Evolutionary conservation across 768 basidiomycete species (phyloP).

Genomic region (Mycena olivaceomarginata): DNA sequence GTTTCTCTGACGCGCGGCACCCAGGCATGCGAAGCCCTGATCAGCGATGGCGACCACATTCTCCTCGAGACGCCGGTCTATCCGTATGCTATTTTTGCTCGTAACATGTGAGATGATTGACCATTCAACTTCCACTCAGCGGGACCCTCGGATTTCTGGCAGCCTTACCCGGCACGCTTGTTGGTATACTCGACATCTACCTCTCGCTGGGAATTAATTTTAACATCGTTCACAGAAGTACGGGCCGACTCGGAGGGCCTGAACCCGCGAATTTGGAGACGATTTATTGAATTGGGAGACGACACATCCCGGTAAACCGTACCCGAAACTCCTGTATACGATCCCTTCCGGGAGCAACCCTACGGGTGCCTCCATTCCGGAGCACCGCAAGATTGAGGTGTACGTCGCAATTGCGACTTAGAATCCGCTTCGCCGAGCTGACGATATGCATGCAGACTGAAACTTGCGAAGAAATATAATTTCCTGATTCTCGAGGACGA

Average conservation of each 20-base stretch:
- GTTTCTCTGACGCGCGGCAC: neutral
- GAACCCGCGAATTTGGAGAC: constrained; percentile 62
- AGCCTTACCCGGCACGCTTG: constrained; percentile 44
- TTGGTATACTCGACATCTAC: constrained; percentile 41
- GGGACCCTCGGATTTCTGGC: constrained; percentile 40
- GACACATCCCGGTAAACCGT: constrained; percentile 73
- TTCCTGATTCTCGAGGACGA: constrained; percentile 69
- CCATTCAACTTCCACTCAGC: constrained; percentile 3
- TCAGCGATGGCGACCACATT: constrained; percentile 67
- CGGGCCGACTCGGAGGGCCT: constrained; percentile 76
- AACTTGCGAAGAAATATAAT: constrained; percentile 75
- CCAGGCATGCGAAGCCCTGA: constrained; percentile 58
- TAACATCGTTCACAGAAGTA: constrained; percentile 66
- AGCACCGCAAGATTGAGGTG: constrained; percentile 41
- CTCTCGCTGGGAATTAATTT: neutral
- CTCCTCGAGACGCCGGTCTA: constrained; percentile 67
- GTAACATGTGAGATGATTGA: neutral
- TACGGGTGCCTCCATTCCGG: constrained; percentile 57
- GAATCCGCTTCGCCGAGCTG: constrained; percentile 28
- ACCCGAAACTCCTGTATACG: constrained; percentile 80
- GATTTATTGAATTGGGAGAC: constrained; percentile 63
- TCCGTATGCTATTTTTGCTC: constrained; percentile 29
- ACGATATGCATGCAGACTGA: constrained; percentile 59
- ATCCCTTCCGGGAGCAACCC: constrained; percentile 64
- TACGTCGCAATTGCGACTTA: neutral